phyloP scores from a whole-genome alignment of 306 rosid species.

The Prunus campanulata region DNA sequence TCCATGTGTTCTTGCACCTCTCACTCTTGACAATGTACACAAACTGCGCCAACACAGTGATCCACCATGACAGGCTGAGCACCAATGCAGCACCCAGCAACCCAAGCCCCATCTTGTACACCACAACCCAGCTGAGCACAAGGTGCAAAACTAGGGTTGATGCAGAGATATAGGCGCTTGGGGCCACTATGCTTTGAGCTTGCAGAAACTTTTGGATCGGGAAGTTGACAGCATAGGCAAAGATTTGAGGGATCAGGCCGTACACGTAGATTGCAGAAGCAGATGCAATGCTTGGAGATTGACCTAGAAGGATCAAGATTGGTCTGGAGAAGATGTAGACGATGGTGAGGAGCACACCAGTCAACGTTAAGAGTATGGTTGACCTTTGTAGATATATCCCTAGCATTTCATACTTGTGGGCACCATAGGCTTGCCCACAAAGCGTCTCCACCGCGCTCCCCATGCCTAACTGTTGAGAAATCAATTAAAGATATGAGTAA shows the following conservation, averaged over 20 bases:
- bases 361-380: conserved; percentile 39
- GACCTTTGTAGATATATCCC: conserved; percentile 73
- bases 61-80: conserved; percentile 87
- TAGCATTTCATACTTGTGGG: conserved; percentile 49
- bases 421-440: conserved; percentile 86
- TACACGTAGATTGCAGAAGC: conserved; percentile 55
- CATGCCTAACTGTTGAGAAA: conserved; percentile 61
- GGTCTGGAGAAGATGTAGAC: conserved; percentile 47
- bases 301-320: conserved; percentile 41
- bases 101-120: conserved; percentile 57
- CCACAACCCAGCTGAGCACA: conserved; percentile 49
- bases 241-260: conserved; percentile 76
- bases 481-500: not conserved
- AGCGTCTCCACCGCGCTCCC: conserved; percentile 92
- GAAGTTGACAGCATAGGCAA: conserved; percentile 67
- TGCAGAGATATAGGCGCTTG: conserved; percentile 63
- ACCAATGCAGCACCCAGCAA: conserved; percentile 61
- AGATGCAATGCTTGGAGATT: conserved; percentile 50
- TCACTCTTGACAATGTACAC: conserved; percentile 60
- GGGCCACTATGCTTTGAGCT: conserved; percentile 70
- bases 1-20: conserved; percentile 57
- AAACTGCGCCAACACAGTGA: conserved; percentile 57
- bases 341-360: conserved; percentile 22
- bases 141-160: conserved; percentile 52
- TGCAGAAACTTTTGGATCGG: conserved; percentile 80